phyloP scores from a whole-genome alignment of 257 asterid genomes.

The Solanum bukasovii region DNA sequence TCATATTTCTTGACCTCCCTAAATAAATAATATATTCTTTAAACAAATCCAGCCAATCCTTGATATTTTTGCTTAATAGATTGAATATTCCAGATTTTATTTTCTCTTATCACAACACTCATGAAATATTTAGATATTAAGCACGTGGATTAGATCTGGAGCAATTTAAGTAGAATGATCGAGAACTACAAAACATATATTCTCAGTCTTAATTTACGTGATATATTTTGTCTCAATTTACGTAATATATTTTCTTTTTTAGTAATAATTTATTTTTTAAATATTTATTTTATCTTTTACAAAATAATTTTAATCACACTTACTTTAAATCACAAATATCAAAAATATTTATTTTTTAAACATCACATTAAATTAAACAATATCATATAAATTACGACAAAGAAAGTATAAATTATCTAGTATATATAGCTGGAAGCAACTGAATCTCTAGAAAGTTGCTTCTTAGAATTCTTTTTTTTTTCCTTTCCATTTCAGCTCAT shows the following conservation, averaged over 20 bases:
- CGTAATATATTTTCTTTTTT: too few relatives aligned
- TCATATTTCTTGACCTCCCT: not conserved
- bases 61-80: not conserved
- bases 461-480: not conserved
- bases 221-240: too few relatives aligned
- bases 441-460: not conserved
- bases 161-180: not conserved
- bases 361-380: accelerated
- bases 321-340: too few relatives aligned
- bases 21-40: not conserved
- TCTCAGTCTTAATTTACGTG: not conserved
- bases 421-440: not conserved
- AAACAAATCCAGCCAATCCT: not conserved
- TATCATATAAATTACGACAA: not conserved
- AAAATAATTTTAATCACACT: too few relatives aligned
- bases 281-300: too few relatives aligned
- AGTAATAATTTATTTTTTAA: too few relatives aligned
- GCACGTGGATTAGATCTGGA: not conserved
- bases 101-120: not conserved
- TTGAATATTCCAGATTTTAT: not conserved
- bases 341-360: too few relatives aligned
- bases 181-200: not conserved
- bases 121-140: not conserved
- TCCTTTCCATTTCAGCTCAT: not conserved
- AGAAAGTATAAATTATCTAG: not conserved